These are phyloP conservation scores for Blastocystis sp. DNA, from an alignment of 352 stramenopile species.

Conservation along the genomic window DNA sequence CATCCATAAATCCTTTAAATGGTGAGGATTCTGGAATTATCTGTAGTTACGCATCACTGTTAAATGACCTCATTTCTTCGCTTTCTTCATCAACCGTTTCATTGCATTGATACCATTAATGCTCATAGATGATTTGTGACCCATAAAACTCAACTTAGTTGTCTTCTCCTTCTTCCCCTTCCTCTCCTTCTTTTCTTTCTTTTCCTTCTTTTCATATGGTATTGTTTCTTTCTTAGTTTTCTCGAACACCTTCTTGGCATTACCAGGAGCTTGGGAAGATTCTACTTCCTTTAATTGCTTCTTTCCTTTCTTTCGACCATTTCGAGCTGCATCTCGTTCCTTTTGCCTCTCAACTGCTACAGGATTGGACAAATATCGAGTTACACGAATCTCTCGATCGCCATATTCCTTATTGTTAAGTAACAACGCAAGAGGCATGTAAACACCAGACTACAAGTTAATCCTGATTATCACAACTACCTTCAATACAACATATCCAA, in stretches of 20 bases:
- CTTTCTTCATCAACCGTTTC: neutral
- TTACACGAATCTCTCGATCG: conserved; percentile 16
- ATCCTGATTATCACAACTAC: neutral
- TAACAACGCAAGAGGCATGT: conserved; percentile 44
- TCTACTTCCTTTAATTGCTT: neutral
- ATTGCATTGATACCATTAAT: neutral
- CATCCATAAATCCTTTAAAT: too few species aligned
- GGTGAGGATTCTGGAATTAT: too few species aligned
- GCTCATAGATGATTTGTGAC: neutral
- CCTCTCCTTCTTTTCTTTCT: conserved; percentile 21
- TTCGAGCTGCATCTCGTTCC: neutral
- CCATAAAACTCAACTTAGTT: conserved; percentile 58
- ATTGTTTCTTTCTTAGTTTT: conserved; percentile 32
- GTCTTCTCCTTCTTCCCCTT: conserved; percentile 13
- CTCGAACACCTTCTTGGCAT: neutral
- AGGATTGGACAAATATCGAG: neutral
- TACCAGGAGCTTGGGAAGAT: neutral
- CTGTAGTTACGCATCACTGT: too few species aligned
- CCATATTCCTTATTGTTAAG: conserved; percentile 9
- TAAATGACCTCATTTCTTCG: neutral
- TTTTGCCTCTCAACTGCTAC: conserved; percentile 58
- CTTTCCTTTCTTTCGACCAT: conserved; percentile 34
- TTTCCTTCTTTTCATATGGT: neutral
- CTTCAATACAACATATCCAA: conserved; percentile 80
- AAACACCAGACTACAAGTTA: conserved; percentile 7